Percentiles rank a stretch among this genome's conserved stretches.
phyloP scores from a whole-genome alignment of 768 basidiomycete species.

The Pleurotus tuoliensis region DNA sequence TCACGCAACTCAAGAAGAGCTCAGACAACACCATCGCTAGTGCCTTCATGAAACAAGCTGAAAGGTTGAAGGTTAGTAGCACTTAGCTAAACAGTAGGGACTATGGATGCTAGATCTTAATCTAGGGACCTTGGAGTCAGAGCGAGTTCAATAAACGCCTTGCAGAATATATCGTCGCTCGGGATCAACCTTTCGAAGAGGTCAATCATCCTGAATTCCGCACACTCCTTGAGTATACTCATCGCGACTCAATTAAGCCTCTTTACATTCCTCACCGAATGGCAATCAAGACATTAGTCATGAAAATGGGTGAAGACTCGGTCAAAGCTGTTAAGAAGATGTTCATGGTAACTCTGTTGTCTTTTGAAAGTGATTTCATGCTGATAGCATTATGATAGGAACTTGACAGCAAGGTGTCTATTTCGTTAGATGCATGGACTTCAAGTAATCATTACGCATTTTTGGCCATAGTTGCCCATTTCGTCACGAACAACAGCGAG shows the following conservation, averaged over 20 bases:
- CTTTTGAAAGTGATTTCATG: no score
- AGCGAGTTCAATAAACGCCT: conserved; percentile 14
- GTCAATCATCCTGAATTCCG: conserved; percentile 17
- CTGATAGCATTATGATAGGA: conserved; percentile 3
- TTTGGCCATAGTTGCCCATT: conserved; percentile 21
- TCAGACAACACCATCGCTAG: neutral
- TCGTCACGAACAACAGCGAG: conserved; percentile 16
- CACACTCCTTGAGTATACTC: conserved; percentile 14
- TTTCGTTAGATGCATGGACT: conserved; percentile 22
- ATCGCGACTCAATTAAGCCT: neutral
- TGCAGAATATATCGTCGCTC: conserved; percentile 13
- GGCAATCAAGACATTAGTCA: conserved; percentile 11
- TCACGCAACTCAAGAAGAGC: neutral
- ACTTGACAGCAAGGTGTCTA: conserved; percentile 12
- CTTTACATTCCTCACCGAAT: conserved; percentile 9
- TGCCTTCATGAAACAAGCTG: neutral
- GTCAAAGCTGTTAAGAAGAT: conserved; percentile 10
- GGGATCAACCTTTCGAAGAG: conserved; percentile 18
- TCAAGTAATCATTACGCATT: conserved; percentile 22
- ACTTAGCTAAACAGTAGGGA: no score
- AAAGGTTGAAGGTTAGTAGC: neutral
- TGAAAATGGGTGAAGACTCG: conserved; percentile 14
- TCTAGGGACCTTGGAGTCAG: conserved; percentile 15
- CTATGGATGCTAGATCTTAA: neutral
- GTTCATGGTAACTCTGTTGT: conserved; percentile 10